A percentile compares a stretch with the other conserved stretches of the same genome.
Conservation (phyloP, 139 green algal genomes). For the Medakamo hakoo region DNA sequence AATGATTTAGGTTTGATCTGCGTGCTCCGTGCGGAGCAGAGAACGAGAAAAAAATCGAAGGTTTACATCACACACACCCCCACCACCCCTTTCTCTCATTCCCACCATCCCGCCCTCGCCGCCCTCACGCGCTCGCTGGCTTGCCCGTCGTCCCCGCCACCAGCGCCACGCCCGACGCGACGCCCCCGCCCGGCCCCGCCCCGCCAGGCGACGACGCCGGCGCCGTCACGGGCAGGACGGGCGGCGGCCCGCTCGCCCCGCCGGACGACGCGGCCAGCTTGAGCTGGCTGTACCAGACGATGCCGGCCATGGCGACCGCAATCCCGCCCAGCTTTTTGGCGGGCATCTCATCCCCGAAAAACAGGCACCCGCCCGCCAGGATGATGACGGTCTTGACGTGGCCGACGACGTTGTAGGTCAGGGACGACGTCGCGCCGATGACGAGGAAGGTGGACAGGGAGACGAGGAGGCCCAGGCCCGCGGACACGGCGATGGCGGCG, state of each 20-base stretch:
- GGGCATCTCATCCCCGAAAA: conserved; percentile 71
- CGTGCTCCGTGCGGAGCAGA: too few species aligned
- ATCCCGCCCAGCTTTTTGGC: conserved; percentile 57
- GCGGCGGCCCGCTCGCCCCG: too few species aligned
- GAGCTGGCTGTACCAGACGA: conserved; percentile 41
- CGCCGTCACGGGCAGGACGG: background rate
- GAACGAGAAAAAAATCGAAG: background rate
- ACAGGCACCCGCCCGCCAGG: conserved; percentile 51
- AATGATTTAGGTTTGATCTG: too few species aligned
- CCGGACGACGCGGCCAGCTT: conserved; percentile 9
- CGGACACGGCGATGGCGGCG: conserved; percentile 45
- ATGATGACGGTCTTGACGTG: conserved; percentile 72
- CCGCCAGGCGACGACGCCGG: background rate
- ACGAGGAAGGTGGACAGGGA: conserved; percentile 71
- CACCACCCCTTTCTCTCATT: background rate
- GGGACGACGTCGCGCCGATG: conserved; percentile 25
- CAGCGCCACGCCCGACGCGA: too few species aligned
- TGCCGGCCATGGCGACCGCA: conserved; percentile 54
- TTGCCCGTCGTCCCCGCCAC: background rate
- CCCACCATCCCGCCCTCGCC: too few species aligned
- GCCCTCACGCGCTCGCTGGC: background rate
- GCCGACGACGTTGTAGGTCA: conserved; percentile 78
- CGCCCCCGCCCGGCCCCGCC: too few species aligned
- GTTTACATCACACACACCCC: background rate
- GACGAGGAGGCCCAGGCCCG: conserved; percentile 69